A percentile compares a stretch with the other conserved stretches of the same genome.
Conservation (phyloP, 352 stramenopile species). For the Pythium folliculosum region DNA sequence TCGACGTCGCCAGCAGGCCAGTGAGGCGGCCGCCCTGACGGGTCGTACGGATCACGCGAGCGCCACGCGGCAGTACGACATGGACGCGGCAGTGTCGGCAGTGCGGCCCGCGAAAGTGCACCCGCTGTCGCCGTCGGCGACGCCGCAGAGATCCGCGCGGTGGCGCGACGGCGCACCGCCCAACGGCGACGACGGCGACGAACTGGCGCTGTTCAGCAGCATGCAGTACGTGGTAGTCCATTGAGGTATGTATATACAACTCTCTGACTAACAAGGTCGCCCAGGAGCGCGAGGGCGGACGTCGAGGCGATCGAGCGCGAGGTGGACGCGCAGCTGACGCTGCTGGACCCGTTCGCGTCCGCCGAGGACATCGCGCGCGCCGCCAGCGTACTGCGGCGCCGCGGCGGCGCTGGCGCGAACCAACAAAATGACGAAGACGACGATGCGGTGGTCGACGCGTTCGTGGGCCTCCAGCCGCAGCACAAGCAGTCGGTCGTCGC, state of each 20-base stretch:
- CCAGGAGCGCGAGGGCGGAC: slow-evolving; percentile 15
- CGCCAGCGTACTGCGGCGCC: background rate
- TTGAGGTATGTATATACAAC: too few species aligned
- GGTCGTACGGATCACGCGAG: background rate
- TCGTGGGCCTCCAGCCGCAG: slow-evolving; percentile 47
- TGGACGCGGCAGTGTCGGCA: background rate
- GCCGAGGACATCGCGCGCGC: slow-evolving; percentile 1
- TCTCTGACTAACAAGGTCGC: background rate
- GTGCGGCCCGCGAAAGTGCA: background rate
- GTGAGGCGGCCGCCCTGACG: background rate
- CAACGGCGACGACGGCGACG: slow-evolving; percentile 16
- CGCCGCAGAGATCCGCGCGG: too few species aligned
- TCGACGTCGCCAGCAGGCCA: background rate
- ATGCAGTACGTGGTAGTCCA: slow-evolving; percentile 29
- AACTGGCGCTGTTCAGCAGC: slow-evolving; percentile 13
- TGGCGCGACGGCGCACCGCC: background rate
- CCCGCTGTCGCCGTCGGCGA: background rate
- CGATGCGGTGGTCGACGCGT: slow-evolving; percentile 27
- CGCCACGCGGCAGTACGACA: background rate
- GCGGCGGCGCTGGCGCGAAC: background rate
- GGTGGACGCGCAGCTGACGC: slow-evolving; percentile 22
- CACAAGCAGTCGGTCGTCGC: slow-evolving; percentile 44
- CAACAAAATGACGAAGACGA: background rate
- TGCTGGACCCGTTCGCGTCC: slow-evolving; percentile 18
- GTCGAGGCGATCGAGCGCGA: slow-evolving; percentile 27